Conservation (phyloP, 1,284 basidiomycete species). For the Cryptococcus sp. region DNA sequence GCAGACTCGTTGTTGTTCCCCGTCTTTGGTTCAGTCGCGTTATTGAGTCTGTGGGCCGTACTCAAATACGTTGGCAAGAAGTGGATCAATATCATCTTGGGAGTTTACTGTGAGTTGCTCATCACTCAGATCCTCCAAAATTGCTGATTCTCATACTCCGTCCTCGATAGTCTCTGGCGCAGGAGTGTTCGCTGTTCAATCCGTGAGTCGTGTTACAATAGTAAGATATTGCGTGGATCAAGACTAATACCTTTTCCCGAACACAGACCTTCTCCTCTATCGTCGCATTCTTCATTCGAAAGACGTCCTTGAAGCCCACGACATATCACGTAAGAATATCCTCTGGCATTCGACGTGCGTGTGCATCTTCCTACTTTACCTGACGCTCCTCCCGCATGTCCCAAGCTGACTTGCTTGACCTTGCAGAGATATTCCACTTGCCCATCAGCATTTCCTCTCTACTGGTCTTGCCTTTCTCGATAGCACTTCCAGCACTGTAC, state of each 20-base stretch:
- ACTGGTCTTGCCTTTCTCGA: slow-evolving; percentile 64
- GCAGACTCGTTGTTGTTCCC: slow-evolving; percentile 49
- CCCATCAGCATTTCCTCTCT: slow-evolving; percentile 58
- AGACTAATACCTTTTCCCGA: neutral
- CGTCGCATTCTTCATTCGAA: slow-evolving; percentile 24
- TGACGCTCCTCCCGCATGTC: neutral
- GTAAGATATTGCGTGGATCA: neutral
- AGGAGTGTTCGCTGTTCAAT: slow-evolving; percentile 49
- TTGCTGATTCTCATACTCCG: neutral
- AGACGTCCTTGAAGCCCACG: slow-evolving; percentile 21
- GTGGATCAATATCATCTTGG: slow-evolving; percentile 65
- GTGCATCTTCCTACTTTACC: neutral
- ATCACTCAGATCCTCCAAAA: slow-evolving; percentile 58
- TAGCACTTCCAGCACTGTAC: slow-evolving; percentile 70
- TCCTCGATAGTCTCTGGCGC: slow-evolving; percentile 35
- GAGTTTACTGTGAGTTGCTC: slow-evolving; percentile 67
- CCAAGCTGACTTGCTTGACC: slow-evolving; percentile 17
- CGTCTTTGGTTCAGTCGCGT: slow-evolving; percentile 44
- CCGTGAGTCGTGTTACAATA: slow-evolving; percentile 25
- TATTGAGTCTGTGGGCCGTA: slow-evolving; percentile 42
- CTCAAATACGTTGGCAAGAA: slow-evolving; percentile 70
- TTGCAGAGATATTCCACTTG: slow-evolving; percentile 47
- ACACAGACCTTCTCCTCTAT: slow-evolving; percentile 42
- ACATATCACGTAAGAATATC: slow-evolving; percentile 49
- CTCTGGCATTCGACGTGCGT: slow-evolving; percentile 46